Conservation (phyloP, 352 stramenopile species). For the Phytopythium ostracodes region DNA sequence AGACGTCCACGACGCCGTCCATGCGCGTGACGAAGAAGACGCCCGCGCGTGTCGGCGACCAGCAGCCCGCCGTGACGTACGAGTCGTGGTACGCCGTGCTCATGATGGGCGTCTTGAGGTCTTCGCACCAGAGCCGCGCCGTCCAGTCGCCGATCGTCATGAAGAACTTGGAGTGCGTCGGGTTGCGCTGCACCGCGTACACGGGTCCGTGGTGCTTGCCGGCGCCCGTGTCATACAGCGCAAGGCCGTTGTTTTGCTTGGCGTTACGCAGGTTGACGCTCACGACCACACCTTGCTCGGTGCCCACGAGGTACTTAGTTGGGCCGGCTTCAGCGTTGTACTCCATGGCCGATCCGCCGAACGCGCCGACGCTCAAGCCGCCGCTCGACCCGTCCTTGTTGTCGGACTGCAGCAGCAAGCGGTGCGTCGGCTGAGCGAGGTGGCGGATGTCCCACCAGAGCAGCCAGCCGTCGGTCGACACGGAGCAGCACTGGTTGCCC, state of each 20-base stretch:
- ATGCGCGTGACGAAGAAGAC: constrained; percentile 97
- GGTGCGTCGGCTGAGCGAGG: constrained; percentile 79
- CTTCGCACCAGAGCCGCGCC: constrained; percentile 94
- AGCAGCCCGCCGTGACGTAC: constrained; percentile 96
- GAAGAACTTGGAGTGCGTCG: constrained; percentile 98
- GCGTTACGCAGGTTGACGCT: constrained; percentile 95
- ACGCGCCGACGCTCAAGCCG: constrained; percentile 37
- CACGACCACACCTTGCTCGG: constrained; percentile 94
- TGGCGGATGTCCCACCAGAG: constrained; percentile 90
- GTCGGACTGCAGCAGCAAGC: constrained; percentile 50
- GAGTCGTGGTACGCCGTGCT: constrained; percentile 96
- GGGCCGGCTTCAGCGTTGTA: constrained; percentile 96
- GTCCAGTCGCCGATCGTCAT: constrained; percentile 98
- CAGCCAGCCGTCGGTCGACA: constrained; percentile 95
- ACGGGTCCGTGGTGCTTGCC: constrained; percentile 96
- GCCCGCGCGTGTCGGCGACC: constrained; percentile 92
- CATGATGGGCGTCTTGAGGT: constrained; percentile 97
- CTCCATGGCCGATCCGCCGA: constrained; percentile 94
- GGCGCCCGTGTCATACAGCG: constrained; percentile 91
- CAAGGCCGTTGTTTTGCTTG: constrained; percentile 97
- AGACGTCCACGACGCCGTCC: constrained; percentile 97
- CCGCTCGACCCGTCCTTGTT: constrained; percentile 52
- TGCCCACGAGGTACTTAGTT: constrained; percentile 97
- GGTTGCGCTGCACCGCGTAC: constrained; percentile 95
- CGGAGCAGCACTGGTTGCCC: constrained; percentile 94